Evolutionary conservation across 495 filamentous ascomycete species (phyloP).

Genomic region (Penicillium flavigenum): DNA sequence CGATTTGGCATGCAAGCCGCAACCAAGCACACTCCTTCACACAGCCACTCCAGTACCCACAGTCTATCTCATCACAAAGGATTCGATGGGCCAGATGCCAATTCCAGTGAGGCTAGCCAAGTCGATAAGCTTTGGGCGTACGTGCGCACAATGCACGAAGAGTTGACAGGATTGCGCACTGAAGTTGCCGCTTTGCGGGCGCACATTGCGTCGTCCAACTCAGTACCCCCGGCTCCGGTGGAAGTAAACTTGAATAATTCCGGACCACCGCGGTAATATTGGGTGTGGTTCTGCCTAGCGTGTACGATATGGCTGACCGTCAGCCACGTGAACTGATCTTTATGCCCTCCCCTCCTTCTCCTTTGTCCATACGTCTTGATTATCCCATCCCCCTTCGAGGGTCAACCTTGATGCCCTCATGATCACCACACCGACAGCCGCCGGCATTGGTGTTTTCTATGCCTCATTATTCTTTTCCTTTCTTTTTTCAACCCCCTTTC

Average conservation of each 20-base stretch:
- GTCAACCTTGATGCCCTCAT: slow-evolving; percentile 22
- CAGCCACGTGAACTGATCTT: neutral
- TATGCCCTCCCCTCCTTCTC: slow-evolving; percentile 3
- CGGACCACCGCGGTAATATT: slow-evolving; percentile 21
- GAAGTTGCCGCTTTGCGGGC: slow-evolving; percentile 43
- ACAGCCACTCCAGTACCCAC: slow-evolving; percentile 46
- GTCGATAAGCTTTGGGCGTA: slow-evolving; percentile 48
- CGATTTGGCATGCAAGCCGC: slow-evolving; percentile 42
- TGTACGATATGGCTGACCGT: slow-evolving; percentile 28
- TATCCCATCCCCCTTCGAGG: neutral
- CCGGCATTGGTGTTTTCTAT: slow-evolving; percentile 20
- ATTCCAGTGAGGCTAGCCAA: slow-evolving; percentile 28
- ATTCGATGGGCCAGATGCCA: slow-evolving; percentile 27
- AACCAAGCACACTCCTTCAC: slow-evolving; percentile 36
- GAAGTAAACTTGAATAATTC: slow-evolving; percentile 28
- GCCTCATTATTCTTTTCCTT: neutral
- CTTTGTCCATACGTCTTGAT: slow-evolving; percentile 23
- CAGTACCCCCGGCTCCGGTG: slow-evolving; percentile 23
- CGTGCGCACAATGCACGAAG: slow-evolving; percentile 46
- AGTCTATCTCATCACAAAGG: slow-evolving; percentile 33
- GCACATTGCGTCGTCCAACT: slow-evolving; percentile 40
- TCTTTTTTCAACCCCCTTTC: neutral
- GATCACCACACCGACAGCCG: slow-evolving; percentile 21
- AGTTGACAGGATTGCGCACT: slow-evolving; percentile 37
- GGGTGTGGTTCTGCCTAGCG: slow-evolving; percentile 16